These are phyloP conservation scores for Misopates orontium DNA, from an alignment of 257 asterid species.

Conservation along the genomic window DNA sequence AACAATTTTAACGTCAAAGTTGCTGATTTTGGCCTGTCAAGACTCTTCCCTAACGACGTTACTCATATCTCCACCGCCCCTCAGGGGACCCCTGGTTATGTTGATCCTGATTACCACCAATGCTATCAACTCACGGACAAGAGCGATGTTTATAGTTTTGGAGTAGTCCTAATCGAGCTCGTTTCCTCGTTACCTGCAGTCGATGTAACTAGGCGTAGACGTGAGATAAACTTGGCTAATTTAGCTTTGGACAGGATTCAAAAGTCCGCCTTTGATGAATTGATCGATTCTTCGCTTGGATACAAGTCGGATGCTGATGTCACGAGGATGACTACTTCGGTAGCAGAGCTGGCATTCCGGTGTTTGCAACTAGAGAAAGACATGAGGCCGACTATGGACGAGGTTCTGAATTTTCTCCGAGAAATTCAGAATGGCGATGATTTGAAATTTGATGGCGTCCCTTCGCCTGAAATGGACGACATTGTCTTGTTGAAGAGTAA, in stretches of 20 bases:
- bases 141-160: slow-evolving; percentile 84
- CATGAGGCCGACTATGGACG: slow-evolving; percentile 74
- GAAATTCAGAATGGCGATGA: no score
- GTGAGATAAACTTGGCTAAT: slow-evolving; percentile 68
- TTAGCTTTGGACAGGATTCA: slow-evolving; percentile 81
- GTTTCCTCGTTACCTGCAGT: slow-evolving; percentile 77
- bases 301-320: slow-evolving; percentile 40
- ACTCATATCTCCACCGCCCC: slow-evolving; percentile 90
- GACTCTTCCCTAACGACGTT: slow-evolving; percentile 54
- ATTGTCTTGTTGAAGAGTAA: no score
- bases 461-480: no score
- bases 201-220: slow-evolving; percentile 64
- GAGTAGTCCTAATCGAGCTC: slow-evolving; percentile 80
- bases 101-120: slow-evolving; percentile 81
- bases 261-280: slow-evolving; percentile 50
- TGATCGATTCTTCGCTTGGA: slow-evolving; percentile 63
- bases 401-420: slow-evolving; percentile 36
- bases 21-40: slow-evolving; percentile 42
- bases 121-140: slow-evolving; percentile 75
- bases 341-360: slow-evolving; percentile 72
- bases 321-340: slow-evolving; percentile 44
- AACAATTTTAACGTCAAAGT: slow-evolving; percentile 34
- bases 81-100: slow-evolving; percentile 92
- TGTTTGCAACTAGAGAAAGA: slow-evolving; percentile 68
- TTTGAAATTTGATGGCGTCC: no score